Conservation (phyloP, 169 alveolate genomes). For the Fabrea salina region DNA sequence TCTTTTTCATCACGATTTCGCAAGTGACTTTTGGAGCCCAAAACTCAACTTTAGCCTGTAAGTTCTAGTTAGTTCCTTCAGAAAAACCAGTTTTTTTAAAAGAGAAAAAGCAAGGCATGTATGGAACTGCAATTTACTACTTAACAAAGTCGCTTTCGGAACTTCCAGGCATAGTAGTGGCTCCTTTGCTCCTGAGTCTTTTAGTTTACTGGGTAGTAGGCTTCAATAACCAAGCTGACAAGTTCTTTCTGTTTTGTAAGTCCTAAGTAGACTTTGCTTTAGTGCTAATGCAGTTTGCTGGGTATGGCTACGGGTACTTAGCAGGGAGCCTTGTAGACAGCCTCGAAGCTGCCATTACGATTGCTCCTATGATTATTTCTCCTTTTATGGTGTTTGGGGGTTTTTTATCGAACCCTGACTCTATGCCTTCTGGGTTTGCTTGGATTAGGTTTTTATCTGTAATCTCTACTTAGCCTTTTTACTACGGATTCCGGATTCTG, state of each 20-base stretch:
- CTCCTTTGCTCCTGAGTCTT: not conserved
- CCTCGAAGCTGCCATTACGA: not conserved
- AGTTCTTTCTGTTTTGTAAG: constrained; percentile 9
- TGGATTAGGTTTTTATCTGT: not conserved
- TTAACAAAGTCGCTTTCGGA: not conserved
- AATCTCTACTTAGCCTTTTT: constrained; percentile 7
- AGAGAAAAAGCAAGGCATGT: not conserved
- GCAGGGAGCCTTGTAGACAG: not conserved
- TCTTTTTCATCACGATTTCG: not conserved
- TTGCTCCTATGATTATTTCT: not conserved
- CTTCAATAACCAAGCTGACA: not conserved
- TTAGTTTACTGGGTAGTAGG: constrained; percentile 28
- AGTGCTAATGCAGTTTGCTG: not conserved
- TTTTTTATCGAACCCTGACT: not conserved
- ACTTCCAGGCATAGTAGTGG: not conserved
- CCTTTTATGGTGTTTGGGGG: constrained; percentile 20
- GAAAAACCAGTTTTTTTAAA: not conserved
- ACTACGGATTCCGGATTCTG: not conserved
- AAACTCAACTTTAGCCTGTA: not conserved
- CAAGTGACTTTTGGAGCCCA: not conserved
- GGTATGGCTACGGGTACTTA: constrained; percentile 1
- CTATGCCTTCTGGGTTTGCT: not conserved
- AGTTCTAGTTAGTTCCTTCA: too few species aligned
- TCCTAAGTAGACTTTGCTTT: not conserved
- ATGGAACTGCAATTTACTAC: not conserved